Evolutionary conservation across 2,329 filamentous ascomycete species (phyloP), one percentile per base, ranked within the genome.

Genomic region (Calonectria henricotiae): DNA sequence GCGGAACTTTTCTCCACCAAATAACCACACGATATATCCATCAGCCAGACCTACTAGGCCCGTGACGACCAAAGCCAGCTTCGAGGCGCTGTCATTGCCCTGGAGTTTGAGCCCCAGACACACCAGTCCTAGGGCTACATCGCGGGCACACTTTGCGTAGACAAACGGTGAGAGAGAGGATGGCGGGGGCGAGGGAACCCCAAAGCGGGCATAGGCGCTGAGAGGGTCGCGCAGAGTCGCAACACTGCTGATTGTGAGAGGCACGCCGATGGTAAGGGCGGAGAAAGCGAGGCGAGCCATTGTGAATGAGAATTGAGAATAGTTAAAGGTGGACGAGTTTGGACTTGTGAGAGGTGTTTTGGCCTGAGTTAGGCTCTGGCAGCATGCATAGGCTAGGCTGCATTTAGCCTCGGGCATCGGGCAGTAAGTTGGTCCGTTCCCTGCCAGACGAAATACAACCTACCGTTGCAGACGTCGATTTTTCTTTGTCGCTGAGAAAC

Each of bases 101-200:
- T 58, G 51, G 13, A 58, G n/a, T 32, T 58, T 58, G 51, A 58
- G 51, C n/a, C 51, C 51, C 20, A 58, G 32, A 25, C 32, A 39
- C 5, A 58, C 11, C 35, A 58, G 7, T 12, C 51, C 51, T 32
- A 58, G 13, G 7, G 51, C 51, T 20, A 20, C 51, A 58, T 58
- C 51, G 11, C 51, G 32, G 17, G 32, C 51, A 11, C 32, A 11
- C 13, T 58, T 58, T 15, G 51, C 51, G 35, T 58, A 58, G 35
- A 58, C 35, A 32, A 58, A 58, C 32, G 51, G 51, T 2, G 51
- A 58, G 11, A 32, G 51, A 20, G 13, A 20, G 2, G 51, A 58
- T 15, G 37, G 20, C 32, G 35, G 11, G 51, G 51, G 51, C 43
- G n/a, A n/a, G 43, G 43, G n/a, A 7, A 46, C 11, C 4, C 43